phyloP scores from a whole-genome alignment of 2,329 filamentous ascomycete genomes.

The Aspergillus pseudoviridinutans region DNA sequence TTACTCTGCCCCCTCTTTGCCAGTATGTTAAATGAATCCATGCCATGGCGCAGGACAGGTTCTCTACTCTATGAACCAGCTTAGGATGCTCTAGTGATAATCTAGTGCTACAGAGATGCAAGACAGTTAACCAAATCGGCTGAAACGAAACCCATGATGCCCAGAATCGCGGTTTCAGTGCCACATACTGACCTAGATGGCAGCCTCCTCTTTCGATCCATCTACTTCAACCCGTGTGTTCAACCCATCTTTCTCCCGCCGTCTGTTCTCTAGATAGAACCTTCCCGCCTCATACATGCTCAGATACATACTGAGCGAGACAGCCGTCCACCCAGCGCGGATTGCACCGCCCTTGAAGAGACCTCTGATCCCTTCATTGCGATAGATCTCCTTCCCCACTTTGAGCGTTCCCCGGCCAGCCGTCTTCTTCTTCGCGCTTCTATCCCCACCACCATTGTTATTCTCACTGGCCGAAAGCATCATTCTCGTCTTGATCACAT shows the following conservation, averaged over 20 bases:
- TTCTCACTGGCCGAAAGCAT: conserved; percentile 63
- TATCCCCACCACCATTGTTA: conserved; percentile 10
- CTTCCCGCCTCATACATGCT: conserved; percentile 81
- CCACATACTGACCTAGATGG: background rate
- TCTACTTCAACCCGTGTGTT: background rate
- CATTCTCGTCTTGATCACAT: conserved; percentile 85
- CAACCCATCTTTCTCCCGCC: conserved; percentile 15
- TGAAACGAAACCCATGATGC: background rate
- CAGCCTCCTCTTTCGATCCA: conserved; percentile 2
- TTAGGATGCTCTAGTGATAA: background rate
- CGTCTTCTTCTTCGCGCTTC: conserved; percentile 4
- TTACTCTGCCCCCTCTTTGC: background rate
- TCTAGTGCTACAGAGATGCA: background rate
- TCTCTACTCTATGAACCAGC: background rate
- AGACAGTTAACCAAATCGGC: background rate
- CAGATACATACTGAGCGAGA: conserved; percentile 79
- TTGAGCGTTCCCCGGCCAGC: conserved; percentile 45
- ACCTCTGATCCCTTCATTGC: conserved; percentile 65
- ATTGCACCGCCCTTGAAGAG: conserved; percentile 70
- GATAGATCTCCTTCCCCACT: conserved; percentile 63
- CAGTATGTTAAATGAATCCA: background rate
- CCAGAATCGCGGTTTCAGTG: background rate
- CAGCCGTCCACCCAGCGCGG: conserved; percentile 72
- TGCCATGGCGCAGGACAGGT: background rate
- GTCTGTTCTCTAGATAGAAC: conserved; percentile 48